phyloP scores from a whole-genome alignment of 768 basidiomycete species.

The Candolleomyces efflorescens region DNA sequence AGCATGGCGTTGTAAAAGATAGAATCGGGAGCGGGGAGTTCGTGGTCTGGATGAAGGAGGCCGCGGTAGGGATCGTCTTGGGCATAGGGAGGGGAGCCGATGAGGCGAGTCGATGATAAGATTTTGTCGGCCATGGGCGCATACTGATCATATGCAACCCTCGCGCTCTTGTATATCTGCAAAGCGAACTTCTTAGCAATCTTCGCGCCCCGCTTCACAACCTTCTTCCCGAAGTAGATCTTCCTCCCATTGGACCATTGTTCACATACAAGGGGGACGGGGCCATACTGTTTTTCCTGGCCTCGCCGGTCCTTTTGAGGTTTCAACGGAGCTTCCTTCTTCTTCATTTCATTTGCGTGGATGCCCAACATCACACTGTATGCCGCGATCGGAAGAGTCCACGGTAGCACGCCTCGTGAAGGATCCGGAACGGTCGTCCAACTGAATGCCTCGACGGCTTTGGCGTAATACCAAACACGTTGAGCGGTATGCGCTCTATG shows the following conservation, averaged over 20 bases:
- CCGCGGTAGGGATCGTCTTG: neutral
- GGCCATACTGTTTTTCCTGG: too few relatives aligned
- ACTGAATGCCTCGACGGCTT: slow-evolving; percentile 54
- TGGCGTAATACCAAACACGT: slow-evolving; percentile 60
- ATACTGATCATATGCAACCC: slow-evolving; percentile 6
- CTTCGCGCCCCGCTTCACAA: too few relatives aligned
- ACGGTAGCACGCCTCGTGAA: slow-evolving; percentile 30
- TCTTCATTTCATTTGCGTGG: slow-evolving; percentile 33
- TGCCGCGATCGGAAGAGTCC: slow-evolving; percentile 61
- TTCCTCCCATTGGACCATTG: too few relatives aligned
- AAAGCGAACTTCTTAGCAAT: too few relatives aligned
- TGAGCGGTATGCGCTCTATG: slow-evolving; percentile 53
- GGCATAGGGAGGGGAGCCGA: too few relatives aligned
- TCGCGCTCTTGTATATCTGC: too few relatives aligned
- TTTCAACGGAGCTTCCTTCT: neutral
- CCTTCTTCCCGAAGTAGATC: too few relatives aligned
- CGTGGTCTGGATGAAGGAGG: slow-evolving; percentile 11
- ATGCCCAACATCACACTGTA: slow-evolving; percentile 71
- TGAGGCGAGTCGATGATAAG: too few relatives aligned
- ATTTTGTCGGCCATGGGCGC: neutral
- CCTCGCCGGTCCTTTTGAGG: neutral
- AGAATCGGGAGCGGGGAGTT: slow-evolving; percentile 49
- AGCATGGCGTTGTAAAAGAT: slow-evolving; percentile 66
- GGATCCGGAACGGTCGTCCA: slow-evolving; percentile 23
- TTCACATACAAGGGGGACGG: too few relatives aligned